A percentile compares a stretch with the other conserved stretches of the same genome.
These are phyloP conservation scores for Oryza rufipogon DNA, from an alignment of 176 grass and related monocot genomes.

Conservation along the genomic window DNA sequence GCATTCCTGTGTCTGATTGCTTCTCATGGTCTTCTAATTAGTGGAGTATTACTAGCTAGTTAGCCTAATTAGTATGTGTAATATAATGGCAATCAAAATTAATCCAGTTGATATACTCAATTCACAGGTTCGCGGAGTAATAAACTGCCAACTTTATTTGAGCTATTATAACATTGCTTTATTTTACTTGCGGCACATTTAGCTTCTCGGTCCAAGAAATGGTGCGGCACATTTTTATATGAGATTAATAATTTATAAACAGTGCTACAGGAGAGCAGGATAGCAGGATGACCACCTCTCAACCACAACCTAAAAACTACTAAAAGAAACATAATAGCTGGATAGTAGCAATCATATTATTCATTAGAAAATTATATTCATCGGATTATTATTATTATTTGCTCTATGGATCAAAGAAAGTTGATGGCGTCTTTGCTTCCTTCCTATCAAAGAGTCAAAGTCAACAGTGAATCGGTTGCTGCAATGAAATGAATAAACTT, in stretches of 20 bases:
- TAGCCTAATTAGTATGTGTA: too few species aligned
- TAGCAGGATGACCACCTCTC: conserved; percentile 1
- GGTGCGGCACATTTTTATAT: not conserved
- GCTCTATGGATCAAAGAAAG: not conserved
- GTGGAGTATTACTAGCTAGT: too few species aligned
- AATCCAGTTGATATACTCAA: not conserved
- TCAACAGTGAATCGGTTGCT: not conserved
- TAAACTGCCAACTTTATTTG: not conserved
- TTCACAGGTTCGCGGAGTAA: too few species aligned
- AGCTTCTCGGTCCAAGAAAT: not conserved
- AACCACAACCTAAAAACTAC: not conserved
- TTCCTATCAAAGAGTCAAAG: not conserved
- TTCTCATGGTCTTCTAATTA: too few species aligned
- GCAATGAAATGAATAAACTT: not conserved
- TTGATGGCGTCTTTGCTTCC: not conserved
- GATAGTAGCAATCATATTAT: not conserved
- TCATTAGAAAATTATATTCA: not conserved
- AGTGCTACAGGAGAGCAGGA: not conserved
- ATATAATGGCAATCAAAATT: too few species aligned
- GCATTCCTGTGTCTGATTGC: not conserved
- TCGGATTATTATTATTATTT: not conserved
- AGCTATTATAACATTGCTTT: not conserved
- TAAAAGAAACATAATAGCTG: not conserved
- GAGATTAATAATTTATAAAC: not conserved
- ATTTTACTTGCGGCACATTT: not conserved